Percentiles rank a stretch among this genome's conserved stretches.
phyloP scores from a whole-genome alignment of 2,329 filamentous ascomycete genomes.

The Exophiala viscosa region DNA sequence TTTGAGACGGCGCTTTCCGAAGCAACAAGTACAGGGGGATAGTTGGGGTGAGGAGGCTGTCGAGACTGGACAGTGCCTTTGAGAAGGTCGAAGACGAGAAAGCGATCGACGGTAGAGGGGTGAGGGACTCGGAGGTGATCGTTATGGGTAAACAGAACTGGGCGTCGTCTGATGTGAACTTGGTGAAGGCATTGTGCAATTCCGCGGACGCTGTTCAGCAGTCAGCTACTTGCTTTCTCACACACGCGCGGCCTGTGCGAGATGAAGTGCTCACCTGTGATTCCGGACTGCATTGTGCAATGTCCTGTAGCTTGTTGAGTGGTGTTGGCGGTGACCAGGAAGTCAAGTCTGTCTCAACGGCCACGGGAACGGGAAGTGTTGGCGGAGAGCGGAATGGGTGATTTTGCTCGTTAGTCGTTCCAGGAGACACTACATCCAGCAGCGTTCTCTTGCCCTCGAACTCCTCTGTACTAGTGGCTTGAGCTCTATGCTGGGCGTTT shows the following conservation, averaged over 20 bases:
- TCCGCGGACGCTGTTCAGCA: constrained; percentile 41
- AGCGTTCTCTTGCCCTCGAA: too few relatives aligned
- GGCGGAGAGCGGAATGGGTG: neutral
- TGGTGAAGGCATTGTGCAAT: constrained; percentile 45
- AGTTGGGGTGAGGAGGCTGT: constrained; percentile 51
- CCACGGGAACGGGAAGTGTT: too few relatives aligned
- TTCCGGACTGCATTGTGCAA: constrained; percentile 47
- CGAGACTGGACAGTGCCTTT: constrained; percentile 48
- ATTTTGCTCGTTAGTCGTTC: neutral
- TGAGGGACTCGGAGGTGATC: constrained; percentile 43
- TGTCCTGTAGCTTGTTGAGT: neutral
- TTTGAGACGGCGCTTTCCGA: constrained; percentile 35
- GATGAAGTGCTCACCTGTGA: constrained; percentile 37
- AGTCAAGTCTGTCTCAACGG: too few relatives aligned
- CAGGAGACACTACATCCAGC: neutral
- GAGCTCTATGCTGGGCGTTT: too few relatives aligned
- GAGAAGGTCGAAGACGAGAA: constrained; percentile 46
- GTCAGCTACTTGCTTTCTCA: neutral
- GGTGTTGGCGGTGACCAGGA: neutral
- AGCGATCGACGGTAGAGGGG: constrained; percentile 38
- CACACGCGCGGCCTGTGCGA: constrained; percentile 7
- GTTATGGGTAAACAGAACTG: constrained; percentile 46
- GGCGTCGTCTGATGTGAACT: constrained; percentile 40
- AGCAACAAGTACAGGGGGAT: constrained; percentile 60
- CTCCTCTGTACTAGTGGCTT: too few relatives aligned